phyloP scores from a whole-genome alignment of 441 rosid species.

The Jatropha multifida region DNA sequence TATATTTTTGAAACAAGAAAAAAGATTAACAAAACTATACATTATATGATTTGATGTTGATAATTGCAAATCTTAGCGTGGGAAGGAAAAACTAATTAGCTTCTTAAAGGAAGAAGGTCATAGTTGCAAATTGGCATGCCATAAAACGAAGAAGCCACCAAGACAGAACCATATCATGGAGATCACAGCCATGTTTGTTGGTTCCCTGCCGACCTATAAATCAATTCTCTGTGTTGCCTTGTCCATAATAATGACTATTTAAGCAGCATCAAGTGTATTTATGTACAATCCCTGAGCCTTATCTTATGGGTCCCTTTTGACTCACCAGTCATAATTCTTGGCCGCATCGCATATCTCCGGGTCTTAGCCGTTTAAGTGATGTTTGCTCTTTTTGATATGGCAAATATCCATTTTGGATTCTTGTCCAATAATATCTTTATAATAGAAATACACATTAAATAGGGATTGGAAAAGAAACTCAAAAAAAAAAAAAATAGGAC shows the following conservation, averaged over 20 bases:
- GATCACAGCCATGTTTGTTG: constrained; percentile 9
- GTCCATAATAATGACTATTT: background rate
- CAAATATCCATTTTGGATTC: no score
- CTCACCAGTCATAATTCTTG: background rate
- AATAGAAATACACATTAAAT: no score
- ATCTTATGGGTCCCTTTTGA: background rate
- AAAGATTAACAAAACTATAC: background rate
- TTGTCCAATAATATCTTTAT: no score
- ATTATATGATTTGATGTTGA: background rate
- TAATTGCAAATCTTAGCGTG: background rate
- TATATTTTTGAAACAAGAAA: background rate
- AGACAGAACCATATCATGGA: constrained; percentile 3
- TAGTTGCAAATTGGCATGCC: no score
- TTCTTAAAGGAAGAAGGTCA: background rate
- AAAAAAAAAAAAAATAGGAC: no score
- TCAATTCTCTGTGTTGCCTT: constrained; percentile 19
- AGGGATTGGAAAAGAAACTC: no score
- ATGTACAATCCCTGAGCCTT: background rate
- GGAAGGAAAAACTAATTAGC: background rate
- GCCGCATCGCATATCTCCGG: background rate
- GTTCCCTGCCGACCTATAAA: constrained; percentile 16
- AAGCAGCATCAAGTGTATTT: background rate
- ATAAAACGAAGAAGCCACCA: background rate
- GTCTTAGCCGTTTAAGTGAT: background rate
- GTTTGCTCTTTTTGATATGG: no score